Evolutionary conservation across 2,329 filamentous ascomycete genomes (phyloP), one percentile per base, ranked within the genome.

Genomic region (Davidsoniella virescens): DNA sequence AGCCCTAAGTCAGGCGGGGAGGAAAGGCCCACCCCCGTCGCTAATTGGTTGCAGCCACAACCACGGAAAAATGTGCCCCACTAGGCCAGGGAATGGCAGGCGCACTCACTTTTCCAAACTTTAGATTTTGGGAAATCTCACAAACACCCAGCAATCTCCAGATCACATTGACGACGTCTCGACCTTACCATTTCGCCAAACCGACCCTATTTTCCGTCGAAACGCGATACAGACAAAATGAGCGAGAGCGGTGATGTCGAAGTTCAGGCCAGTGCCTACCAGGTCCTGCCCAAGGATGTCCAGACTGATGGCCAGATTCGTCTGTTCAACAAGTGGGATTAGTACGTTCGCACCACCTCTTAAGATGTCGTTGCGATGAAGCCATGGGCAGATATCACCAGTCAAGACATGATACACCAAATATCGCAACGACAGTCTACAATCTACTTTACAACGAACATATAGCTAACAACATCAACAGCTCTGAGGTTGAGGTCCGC

Each of bases 261-360:
- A 77, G 83, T 92, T 71, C 83, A 86, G 70, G 75, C 78, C 65
- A 72, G 75, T 67, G 76, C 78, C 71, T 84, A 80, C 73, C 72
- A 78, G 66, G 79, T 87, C 68, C 84, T 95, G 61, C 87, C 90
- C 72, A 94, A 93, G 82, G 87, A 94, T 61, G 83, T 94, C 67
- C 76, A 80, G 64, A 86, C 94, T 75, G 81, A 92, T 72, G 88
- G 87, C 71, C 82, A 77, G 73, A 78, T 92, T 70, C 94, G 94
- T 83, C 80, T 94, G 64, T 94, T 94, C 81, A 93, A 92, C 82
- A 94, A 93, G 75, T 94, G 88, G 73, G 72, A 73, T 73, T 98
- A 96, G 52, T 54, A 54, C 47, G 52, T 54, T 51, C 41, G 26
- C 42, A 45, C 36, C 48, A 36, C 33, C 33, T n/a, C 50, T 38